These are phyloP conservation scores for Fusarium lateritium DNA, from an alignment of 2,329 filamentous ascomycete genomes.

Conservation along the genomic window DNA sequence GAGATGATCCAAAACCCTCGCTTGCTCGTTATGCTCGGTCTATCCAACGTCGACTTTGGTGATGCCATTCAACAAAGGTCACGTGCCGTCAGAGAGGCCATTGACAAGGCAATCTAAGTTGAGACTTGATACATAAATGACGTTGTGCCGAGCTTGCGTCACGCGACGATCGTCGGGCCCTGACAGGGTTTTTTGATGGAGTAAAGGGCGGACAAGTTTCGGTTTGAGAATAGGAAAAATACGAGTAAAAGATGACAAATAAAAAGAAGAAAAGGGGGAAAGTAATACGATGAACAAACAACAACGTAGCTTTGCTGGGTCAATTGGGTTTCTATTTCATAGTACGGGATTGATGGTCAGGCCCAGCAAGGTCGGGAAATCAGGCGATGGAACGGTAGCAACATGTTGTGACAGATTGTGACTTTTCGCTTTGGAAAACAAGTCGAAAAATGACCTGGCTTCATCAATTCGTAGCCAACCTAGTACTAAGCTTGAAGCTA, in stretches of 20 bases:
- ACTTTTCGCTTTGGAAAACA: not conserved
- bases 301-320: not conserved
- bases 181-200: conserved; percentile 15
- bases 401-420: conserved; percentile 6
- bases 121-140: conserved; percentile 14
- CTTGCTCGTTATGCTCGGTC: conserved; percentile 54
- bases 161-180: conserved; percentile 14
- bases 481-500: not conserved
- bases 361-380: not conserved
- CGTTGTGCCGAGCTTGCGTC: conserved; percentile 27
- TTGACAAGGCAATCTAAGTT: conserved; percentile 15
- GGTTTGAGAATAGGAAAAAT: not conserved
- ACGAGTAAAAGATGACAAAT: not conserved
- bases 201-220: conserved; percentile 9
- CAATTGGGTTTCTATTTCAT: not conserved
- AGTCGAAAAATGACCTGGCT: conserved; percentile 2
- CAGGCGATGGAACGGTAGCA: not conserved
- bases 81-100: conserved; percentile 46
- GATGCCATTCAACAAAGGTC: conserved; percentile 48
- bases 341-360: not conserved
- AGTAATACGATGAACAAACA: not conserved
- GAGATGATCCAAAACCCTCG: conserved; percentile 51
- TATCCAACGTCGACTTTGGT: conserved; percentile 51
- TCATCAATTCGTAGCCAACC: conserved; percentile 2
- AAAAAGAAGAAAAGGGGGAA: not conserved